Evolutionary conservation across 1,284 basidiomycete genomes (phyloP).

Genomic region (Tylopilus orsonianus): DNA sequence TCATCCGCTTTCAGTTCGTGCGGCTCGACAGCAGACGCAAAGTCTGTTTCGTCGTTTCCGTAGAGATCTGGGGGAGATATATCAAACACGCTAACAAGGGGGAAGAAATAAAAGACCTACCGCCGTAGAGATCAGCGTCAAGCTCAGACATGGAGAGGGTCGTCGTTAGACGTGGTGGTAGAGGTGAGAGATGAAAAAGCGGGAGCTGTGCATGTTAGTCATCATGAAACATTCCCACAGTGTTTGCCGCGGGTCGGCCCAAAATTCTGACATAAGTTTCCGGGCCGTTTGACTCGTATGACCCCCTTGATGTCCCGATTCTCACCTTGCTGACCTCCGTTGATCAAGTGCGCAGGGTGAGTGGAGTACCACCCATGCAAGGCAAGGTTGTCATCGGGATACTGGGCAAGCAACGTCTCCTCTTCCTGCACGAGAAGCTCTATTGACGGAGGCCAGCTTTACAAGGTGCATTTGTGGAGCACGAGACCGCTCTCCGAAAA

Average conservation of each 20-base stretch:
- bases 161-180: constrained; percentile 48
- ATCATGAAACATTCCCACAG: constrained; percentile 28
- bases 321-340: not conserved
- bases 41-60: constrained; percentile 70
- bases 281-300: not conserved
- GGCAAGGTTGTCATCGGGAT: constrained; percentile 28
- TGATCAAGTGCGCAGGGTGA: no score
- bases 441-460: constrained; percentile 59
- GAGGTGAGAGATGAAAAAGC: constrained; percentile 35
- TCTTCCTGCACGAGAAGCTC: not conserved
- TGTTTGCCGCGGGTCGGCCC: constrained; percentile 5
- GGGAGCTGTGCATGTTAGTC: constrained; percentile 28
- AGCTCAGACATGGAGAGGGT: constrained; percentile 57
- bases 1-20: constrained; percentile 32
- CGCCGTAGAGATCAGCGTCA: constrained; percentile 83
- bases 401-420: constrained; percentile 20
- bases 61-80: constrained; percentile 60
- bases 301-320: not conserved
- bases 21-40: constrained; percentile 45
- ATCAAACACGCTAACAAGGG: not conserved
- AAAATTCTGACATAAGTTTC: not conserved
- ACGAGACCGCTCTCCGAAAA: constrained; percentile 69
- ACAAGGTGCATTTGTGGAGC: constrained; percentile 94
- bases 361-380: constrained; percentile 16
- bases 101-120: constrained; percentile 38